phyloP scores from a whole-genome alignment of 257 asterid species.

The Solanum gandarillasii region DNA sequence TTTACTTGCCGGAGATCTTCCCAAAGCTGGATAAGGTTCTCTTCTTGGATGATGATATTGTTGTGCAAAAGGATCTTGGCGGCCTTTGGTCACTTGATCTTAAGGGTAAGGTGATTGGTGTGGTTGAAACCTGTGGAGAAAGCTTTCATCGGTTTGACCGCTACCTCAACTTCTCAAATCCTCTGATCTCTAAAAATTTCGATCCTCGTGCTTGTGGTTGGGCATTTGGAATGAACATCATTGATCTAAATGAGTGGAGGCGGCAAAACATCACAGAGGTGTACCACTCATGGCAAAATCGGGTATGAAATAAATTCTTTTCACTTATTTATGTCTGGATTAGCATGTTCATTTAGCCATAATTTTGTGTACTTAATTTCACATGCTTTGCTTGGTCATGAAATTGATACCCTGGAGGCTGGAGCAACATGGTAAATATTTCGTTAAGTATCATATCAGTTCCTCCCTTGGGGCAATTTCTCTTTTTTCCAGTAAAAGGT shows the following conservation, averaged over 20 bases:
- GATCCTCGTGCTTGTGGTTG: slow-evolving; percentile 91
- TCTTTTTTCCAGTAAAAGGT: background rate
- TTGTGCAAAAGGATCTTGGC: slow-evolving; percentile 71
- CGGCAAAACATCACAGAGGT: slow-evolving; percentile 70
- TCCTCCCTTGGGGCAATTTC: background rate
- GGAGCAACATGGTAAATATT: background rate
- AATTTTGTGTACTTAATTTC: background rate
- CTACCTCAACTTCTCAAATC: slow-evolving; percentile 84
- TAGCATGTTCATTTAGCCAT: background rate
- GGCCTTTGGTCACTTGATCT: slow-evolving; percentile 75
- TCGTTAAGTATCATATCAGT: background rate
- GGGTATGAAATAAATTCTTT: slow-evolving; percentile 30
- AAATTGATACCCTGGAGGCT: background rate
- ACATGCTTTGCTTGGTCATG: background rate
- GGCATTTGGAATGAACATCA: slow-evolving; percentile 93
- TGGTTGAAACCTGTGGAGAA: slow-evolving; percentile 93
- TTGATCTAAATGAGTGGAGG: slow-evolving; percentile 67
- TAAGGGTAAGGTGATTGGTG: slow-evolving; percentile 83
- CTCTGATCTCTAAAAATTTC: slow-evolving; percentile 53
- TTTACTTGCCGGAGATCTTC: slow-evolving; percentile 86
- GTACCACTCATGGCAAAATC: slow-evolving; percentile 90
- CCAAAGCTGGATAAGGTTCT: slow-evolving; percentile 75
- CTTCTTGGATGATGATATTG: slow-evolving; percentile 87
- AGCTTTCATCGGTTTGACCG: slow-evolving; percentile 93
- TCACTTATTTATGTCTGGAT: background rate